phyloP scores from a whole-genome alignment of 1,284 basidiomycete genomes.

The Ustilago sp. region DNA sequence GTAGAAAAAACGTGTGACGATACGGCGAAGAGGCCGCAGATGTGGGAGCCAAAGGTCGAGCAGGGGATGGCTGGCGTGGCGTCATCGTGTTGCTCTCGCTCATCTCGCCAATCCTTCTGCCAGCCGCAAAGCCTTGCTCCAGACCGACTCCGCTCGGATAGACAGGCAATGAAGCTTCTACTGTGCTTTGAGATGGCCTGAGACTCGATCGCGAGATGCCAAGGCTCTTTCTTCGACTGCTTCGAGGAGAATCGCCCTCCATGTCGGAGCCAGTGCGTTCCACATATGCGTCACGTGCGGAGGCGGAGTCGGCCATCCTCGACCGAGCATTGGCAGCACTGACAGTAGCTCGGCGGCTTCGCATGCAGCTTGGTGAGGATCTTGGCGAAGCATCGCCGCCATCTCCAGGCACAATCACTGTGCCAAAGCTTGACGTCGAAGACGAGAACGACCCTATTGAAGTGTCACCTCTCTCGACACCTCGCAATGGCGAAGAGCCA shows the following conservation, averaged over 20 bases:
- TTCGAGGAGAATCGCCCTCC: conserved; percentile 6
- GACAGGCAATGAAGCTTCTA: neutral
- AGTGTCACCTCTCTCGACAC: neutral
- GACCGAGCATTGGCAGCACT: conserved; percentile 16
- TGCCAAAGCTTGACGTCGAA: conserved; percentile 22
- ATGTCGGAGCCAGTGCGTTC: neutral
- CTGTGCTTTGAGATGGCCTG: conserved; percentile 11
- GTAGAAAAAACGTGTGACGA: neutral
- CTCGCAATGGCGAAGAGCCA: neutral
- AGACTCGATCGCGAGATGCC: conserved; percentile 13
- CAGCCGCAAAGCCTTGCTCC: neutral
- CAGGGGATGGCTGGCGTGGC: neutral
- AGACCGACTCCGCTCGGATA: neutral
- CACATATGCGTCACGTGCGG: neutral
- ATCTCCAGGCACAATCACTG: conserved; percentile 7
- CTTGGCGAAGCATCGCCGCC: conserved; percentile 17
- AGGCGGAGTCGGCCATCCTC: neutral
- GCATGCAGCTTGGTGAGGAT: conserved; percentile 16
- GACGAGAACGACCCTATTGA: conserved; percentile 19
- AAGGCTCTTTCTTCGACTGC: conserved; percentile 25
- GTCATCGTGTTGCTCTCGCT: conserved; percentile 7
- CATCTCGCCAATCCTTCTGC: conserved; percentile 12
- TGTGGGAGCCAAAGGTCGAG: neutral
- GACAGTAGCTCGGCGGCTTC: conserved; percentile 39
- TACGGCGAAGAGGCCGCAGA: neutral